A percentile compares a stretch with the other conserved stretches of the same genome.
These are phyloP conservation scores for Cudoniella acicularis DNA, from an alignment of 495 filamentous ascomycete species.

Conservation along the genomic window DNA sequence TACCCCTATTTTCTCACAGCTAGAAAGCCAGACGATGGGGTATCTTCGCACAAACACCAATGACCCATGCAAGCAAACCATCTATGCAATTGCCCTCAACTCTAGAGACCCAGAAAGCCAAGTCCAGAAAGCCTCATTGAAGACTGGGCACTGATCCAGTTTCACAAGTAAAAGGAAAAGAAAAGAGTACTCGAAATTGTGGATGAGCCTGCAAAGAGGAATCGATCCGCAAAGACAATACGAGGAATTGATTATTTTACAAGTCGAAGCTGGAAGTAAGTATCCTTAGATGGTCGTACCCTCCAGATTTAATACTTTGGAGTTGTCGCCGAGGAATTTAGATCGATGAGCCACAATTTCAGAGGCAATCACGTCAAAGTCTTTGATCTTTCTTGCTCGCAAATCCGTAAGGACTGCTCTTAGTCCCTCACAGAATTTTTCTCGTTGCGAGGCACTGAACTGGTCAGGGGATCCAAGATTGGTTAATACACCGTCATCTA, in stretches of 20 bases:
- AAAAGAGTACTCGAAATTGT: constrained; percentile 11
- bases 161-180: background rate
- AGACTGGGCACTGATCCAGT: background rate
- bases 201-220: background rate
- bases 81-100: constrained; percentile 10
- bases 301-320: constrained; percentile 40
- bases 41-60: constrained; percentile 23
- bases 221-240: background rate
- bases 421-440: constrained; percentile 70
- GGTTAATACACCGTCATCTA: constrained; percentile 85
- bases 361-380: constrained; percentile 75
- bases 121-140: background rate
- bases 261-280: constrained; percentile 11
- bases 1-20: constrained; percentile 6
- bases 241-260: constrained; percentile 12
- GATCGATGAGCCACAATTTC: constrained; percentile 79
- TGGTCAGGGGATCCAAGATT: constrained; percentile 76
- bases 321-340: constrained; percentile 46
- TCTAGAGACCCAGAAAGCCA: background rate
- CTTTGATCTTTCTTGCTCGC: constrained; percentile 67
- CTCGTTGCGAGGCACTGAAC: constrained; percentile 63
- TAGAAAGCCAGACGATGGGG: constrained; percentile 14
- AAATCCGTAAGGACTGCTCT: constrained; percentile 72
- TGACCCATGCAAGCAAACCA: constrained; percentile 20
- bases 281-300: constrained; percentile 13